These are phyloP conservation scores for Saturnispora serradocipensis DNA, from an alignment of 805 yeast genomes.

Conservation along the genomic window DNA sequence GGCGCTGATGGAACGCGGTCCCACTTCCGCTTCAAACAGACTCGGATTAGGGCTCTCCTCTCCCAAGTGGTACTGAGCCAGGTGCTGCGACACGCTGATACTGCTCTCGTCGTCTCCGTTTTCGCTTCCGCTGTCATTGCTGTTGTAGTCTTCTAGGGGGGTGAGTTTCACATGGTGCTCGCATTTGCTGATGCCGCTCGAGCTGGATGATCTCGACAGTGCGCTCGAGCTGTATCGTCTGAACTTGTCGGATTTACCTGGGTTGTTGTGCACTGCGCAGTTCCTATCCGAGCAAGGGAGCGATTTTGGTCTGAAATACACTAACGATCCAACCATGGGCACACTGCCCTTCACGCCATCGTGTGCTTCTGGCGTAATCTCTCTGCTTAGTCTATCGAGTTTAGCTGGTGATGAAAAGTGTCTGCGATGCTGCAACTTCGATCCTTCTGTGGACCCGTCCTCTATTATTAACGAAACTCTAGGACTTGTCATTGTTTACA, in stretches of 20 bases:
- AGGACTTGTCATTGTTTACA: neutral
- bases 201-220: neutral
- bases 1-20: neutral
- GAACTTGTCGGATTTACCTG: neutral
- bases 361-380: neutral
- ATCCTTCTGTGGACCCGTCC: neutral
- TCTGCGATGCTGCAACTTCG: neutral
- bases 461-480: slow-evolving; percentile 4
- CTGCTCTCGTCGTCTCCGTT: neutral
- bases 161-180: neutral
- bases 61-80: neutral
- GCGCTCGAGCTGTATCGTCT: neutral
- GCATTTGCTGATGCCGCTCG: neutral
- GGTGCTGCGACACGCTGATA: neutral
- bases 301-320: slow-evolving; percentile 17
- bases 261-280: slow-evolving; percentile 3
- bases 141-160: neutral
- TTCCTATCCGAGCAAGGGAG: neutral
- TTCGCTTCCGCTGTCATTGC: neutral
- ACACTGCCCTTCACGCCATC: slow-evolving; percentile 14
- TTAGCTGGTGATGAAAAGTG: neutral
- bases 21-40: neutral
- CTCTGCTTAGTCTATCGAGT: neutral
- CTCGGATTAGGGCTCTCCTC: neutral
- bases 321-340: slow-evolving; percentile 25